Evolutionary conservation across 192 early-diverging fungal genomes (phyloP).

Genomic region (Coemansia sp.): DNA sequence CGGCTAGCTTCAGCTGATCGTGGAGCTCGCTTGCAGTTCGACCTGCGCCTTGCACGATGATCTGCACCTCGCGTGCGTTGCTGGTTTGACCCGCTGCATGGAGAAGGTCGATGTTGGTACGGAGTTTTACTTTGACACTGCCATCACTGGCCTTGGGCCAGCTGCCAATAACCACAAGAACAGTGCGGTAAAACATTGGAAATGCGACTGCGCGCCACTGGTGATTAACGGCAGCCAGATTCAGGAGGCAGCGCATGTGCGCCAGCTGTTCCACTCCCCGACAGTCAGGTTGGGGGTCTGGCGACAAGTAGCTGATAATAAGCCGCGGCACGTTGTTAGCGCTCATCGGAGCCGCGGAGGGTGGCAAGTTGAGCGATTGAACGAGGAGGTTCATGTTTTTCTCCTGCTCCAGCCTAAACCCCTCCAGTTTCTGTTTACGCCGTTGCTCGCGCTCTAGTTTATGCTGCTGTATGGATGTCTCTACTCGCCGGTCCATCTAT

Average conservation of each 20-base stretch:
- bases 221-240: not conserved
- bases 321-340: not conserved
- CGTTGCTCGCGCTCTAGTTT: too few species aligned
- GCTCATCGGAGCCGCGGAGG: not conserved
- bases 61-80: not conserved
- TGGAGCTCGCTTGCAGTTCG: not conserved
- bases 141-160: too few species aligned
- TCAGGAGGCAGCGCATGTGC: not conserved
- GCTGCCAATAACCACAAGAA: not conserved
- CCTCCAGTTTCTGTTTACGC: too few species aligned
- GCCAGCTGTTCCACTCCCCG: not conserved
- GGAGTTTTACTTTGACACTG: not conserved
- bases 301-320: not conserved
- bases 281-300: not conserved
- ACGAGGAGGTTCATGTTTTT: not conserved
- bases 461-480: too few species aligned
- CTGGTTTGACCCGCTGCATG: not conserved
- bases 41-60: not conserved
- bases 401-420: too few species aligned
- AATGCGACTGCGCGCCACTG: conserved; percentile 10
- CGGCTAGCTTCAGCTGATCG: not conserved
- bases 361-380: not conserved
- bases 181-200: conserved; percentile 5
- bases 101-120: not conserved
- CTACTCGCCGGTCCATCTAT: too few species aligned